Percentiles rank a stretch among this genome's conserved stretches.
Conservation (phyloP, 1,139 yeast species). For the Kodamaea derodonti region DNA sequence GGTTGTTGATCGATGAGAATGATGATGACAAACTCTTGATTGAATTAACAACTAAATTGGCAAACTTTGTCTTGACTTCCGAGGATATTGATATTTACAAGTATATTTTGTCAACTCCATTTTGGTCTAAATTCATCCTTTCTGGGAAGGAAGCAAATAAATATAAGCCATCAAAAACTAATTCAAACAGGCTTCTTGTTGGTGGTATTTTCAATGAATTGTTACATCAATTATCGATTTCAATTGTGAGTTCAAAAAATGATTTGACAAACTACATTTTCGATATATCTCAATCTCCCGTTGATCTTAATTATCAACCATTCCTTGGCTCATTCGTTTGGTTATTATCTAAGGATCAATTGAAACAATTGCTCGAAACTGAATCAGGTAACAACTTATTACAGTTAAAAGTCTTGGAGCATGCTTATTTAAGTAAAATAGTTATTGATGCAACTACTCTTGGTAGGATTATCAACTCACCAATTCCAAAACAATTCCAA, state of each 20-base stretch:
- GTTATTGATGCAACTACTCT: constrained; percentile 2
- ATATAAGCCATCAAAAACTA: neutral
- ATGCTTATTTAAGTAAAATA: constrained; percentile 2
- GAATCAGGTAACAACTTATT: constrained; percentile 1
- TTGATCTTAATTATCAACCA: constrained; percentile 9
- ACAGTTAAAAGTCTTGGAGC: constrained; percentile 4
- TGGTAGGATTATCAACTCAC: constrained; percentile 2
- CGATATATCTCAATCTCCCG: constrained; percentile 9
- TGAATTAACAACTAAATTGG: constrained; percentile 30
- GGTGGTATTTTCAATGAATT: constrained; percentile 36
- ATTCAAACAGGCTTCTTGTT: constrained; percentile 19
- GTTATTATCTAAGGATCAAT: constrained; percentile 20
- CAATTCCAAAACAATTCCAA: constrained; percentile 3
- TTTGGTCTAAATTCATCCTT: constrained; percentile 14
- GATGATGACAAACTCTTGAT: constrained; percentile 11
- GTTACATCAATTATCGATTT: constrained; percentile 25
- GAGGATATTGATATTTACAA: constrained; percentile 12
- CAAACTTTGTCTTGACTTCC: constrained; percentile 33
- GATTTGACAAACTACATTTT: constrained; percentile 12
- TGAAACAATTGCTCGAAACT: constrained; percentile 7
- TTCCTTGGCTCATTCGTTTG: constrained; percentile 19
- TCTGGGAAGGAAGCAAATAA: constrained; percentile 4
- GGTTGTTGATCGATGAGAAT: constrained; percentile 16
- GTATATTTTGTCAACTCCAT: constrained; percentile 17
- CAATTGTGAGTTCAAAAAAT: constrained; percentile 8